Conservation (phyloP, 129 eudicot genomes). For the Ambrosia trifida region DNA sequence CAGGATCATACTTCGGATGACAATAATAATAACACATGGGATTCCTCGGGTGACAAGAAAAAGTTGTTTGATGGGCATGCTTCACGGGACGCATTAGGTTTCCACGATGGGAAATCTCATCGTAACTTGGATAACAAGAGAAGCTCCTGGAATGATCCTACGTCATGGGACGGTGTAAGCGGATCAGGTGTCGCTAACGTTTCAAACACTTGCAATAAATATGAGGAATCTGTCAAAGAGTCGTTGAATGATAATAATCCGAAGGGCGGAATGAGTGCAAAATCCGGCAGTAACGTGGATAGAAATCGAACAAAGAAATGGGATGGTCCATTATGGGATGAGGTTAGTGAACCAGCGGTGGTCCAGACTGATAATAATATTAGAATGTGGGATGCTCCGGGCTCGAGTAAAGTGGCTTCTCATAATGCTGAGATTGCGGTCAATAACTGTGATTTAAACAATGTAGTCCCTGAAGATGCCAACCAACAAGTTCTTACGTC, state of each 20-base stretch:
- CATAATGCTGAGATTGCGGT: conserved; percentile 22
- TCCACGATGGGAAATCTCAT: conserved; percentile 21
- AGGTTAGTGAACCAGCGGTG: conserved; percentile 23
- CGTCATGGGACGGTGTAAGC: conserved; percentile 25
- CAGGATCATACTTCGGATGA: conserved; percentile 1
- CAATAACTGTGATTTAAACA: background rate
- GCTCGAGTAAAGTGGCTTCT: conserved; percentile 6
- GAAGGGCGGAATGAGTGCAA: conserved; percentile 11
- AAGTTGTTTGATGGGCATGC: conserved; percentile 8
- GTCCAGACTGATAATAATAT: conserved; percentile 6
- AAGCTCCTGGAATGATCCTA: conserved; percentile 35
- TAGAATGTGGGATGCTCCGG: conserved; percentile 26
- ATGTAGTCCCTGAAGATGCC: conserved; percentile 18
- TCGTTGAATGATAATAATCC: conserved; percentile 11
- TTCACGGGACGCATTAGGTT: conserved; percentile 22
- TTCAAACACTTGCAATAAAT: conserved; percentile 3
- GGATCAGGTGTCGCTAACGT: conserved; percentile 16
- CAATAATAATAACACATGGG: background rate
- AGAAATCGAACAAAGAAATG: conserved; percentile 19
- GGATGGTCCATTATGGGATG: conserved; percentile 37
- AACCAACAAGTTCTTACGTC: conserved; percentile 21
- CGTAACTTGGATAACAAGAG: conserved; percentile 25
- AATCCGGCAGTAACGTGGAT: conserved; percentile 16
- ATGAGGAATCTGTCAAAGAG: conserved; percentile 17
- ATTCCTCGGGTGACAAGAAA: conserved; percentile 1